Conservation (phyloP, 225 moss, liverwort and hornwort species). For the Bryoerythrophyllum caledonicum region DNA sequence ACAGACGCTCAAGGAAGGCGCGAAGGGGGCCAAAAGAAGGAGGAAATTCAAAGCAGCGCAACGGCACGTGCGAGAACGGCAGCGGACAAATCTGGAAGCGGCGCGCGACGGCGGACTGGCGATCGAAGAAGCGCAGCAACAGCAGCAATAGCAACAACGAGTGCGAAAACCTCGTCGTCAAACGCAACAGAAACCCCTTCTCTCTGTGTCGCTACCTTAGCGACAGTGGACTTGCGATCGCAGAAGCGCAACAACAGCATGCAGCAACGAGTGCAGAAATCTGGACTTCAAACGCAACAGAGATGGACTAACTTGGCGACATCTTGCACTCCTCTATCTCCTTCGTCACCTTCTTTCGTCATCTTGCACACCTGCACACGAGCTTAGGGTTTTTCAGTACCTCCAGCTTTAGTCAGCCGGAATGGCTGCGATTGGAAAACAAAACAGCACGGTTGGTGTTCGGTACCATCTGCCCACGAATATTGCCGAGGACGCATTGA, state of each 20-base stretch:
- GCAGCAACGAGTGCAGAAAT: no score
- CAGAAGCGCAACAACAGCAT: no score
- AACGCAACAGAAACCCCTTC: no score
- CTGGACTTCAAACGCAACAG: no score
- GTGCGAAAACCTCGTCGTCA: neutral
- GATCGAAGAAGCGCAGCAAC: neutral
- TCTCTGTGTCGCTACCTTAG: no score
- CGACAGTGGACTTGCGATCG: no score
- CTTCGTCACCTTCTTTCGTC: no score
- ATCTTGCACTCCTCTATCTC: slow-evolving; percentile 12
- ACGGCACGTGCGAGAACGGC: neutral
- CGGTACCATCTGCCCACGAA: neutral
- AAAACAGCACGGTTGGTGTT: neutral
- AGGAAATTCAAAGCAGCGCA: neutral
- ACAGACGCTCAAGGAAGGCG: neutral
- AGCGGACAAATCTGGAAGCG: neutral
- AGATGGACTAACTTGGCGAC: no score
- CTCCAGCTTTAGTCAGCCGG: neutral
- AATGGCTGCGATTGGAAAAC: neutral
- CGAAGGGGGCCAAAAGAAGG: neutral
- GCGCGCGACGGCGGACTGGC: neutral
- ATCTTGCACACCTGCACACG: neutral
- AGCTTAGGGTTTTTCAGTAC: neutral
- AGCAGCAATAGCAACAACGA: neutral
- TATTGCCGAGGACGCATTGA: neutral